Percentiles rank a stretch among this genome's conserved stretches.
These are phyloP conservation scores for Nyctanthes arbortristis DNA, from an alignment of 257 asterid genomes.

Conservation along the genomic window DNA sequence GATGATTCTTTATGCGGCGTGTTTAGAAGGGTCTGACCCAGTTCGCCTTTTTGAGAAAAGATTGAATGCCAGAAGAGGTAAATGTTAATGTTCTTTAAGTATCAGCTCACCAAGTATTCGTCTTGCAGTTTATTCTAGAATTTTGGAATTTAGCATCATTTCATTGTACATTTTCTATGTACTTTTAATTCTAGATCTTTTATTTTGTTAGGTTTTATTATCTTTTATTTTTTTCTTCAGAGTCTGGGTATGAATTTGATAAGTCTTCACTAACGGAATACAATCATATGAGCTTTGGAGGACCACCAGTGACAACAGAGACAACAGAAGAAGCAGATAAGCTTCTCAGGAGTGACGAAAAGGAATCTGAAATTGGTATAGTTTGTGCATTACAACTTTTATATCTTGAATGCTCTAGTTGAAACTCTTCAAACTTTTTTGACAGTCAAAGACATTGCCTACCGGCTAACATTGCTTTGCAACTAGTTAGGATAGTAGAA, in stretches of 20 bases:
- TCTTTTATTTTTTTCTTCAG: constrained; percentile 34
- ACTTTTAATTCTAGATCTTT: too few species aligned
- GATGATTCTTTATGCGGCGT: constrained; percentile 74
- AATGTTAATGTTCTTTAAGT: too few species aligned
- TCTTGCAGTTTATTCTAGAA: background rate
- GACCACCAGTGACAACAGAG: constrained; percentile 70
- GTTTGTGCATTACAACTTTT: too few species aligned
- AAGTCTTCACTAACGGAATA: constrained; percentile 51
- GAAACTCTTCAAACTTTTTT: background rate
- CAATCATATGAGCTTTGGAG: constrained; percentile 94
- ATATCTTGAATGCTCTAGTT: background rate
- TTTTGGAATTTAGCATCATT: too few species aligned
- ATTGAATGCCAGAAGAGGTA: constrained; percentile 68
- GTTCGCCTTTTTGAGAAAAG: constrained; percentile 83
- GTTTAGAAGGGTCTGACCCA: constrained; percentile 94
- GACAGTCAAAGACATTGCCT: background rate
- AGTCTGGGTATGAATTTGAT: constrained; percentile 64
- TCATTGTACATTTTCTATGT: background rate
- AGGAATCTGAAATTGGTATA: constrained; percentile 76
- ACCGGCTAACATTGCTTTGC: background rate
- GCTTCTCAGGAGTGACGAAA: constrained; percentile 49
- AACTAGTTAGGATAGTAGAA: background rate
- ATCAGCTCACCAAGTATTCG: too few species aligned
- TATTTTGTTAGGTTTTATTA: too few species aligned
- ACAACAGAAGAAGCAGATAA: constrained; percentile 74